Evolutionary conservation across 2,329 filamentous ascomycete genomes (phyloP).

Genomic region (Phialophora chinensis): DNA sequence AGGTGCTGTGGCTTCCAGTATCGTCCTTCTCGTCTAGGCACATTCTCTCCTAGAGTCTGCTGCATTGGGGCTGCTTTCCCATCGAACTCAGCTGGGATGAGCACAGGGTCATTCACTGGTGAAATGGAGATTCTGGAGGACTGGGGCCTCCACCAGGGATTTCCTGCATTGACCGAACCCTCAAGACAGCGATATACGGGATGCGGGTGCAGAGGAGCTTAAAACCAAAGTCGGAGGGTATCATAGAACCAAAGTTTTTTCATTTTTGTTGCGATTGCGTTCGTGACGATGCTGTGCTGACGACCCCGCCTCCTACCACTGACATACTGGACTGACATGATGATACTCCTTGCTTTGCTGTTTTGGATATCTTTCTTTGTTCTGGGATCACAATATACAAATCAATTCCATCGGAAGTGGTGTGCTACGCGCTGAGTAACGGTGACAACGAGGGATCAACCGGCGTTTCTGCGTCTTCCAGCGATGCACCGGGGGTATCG

Average conservation of each 20-base stretch:
- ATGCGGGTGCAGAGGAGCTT: slow-evolving; percentile 1
- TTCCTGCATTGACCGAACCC: not conserved
- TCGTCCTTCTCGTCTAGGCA: too few species aligned
- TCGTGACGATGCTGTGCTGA: slow-evolving; percentile 9
- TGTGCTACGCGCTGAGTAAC: not conserved
- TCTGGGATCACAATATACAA: slow-evolving; percentile 8
- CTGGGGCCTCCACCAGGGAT: not conserved
- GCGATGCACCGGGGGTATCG: not conserved
- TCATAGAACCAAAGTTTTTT: slow-evolving; percentile 12
- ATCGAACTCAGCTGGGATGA: not conserved
- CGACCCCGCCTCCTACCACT: not conserved
- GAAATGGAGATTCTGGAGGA: not conserved
- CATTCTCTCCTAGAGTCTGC: not conserved
- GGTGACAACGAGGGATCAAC: slow-evolving; percentile 3
- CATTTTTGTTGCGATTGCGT: slow-evolving; percentile 14
- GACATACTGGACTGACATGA: slow-evolving; percentile 4
- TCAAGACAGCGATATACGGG: not conserved
- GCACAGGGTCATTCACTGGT: not conserved
- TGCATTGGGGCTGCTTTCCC: not conserved
- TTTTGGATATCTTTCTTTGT: slow-evolving; percentile 7
- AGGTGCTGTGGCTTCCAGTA: not conserved
- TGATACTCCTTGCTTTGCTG: slow-evolving; percentile 1
- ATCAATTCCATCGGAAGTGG: slow-evolving; percentile 3
- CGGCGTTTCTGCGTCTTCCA: slow-evolving; percentile 5
- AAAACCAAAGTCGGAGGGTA: slow-evolving; percentile 6